Evolutionary conservation across 495 filamentous ascomycete genomes (phyloP).

Genomic region (Penicillium nucicola): DNA sequence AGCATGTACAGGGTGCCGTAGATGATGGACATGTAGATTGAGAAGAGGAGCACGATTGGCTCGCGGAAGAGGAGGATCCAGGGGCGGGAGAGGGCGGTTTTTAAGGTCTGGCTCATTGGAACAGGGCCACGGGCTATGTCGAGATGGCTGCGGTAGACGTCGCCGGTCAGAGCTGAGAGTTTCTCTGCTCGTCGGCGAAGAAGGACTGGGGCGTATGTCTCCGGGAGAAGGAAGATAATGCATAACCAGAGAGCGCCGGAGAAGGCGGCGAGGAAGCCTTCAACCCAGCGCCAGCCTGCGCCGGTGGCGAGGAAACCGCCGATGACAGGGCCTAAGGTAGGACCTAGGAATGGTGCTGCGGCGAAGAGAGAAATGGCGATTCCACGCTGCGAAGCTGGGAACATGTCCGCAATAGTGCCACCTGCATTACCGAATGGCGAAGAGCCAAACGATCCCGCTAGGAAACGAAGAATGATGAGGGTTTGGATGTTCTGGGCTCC

Average conservation of each 20-base stretch:
- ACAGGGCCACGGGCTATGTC: slow-evolving; percentile 32
- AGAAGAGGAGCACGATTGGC: slow-evolving; percentile 57
- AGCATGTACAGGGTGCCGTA: slow-evolving; percentile 76
- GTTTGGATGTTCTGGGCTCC: slow-evolving; percentile 57
- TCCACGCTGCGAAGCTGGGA: slow-evolving; percentile 55
- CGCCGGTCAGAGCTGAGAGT: slow-evolving; percentile 47
- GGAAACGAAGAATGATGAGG: slow-evolving; percentile 66
- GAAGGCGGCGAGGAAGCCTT: slow-evolving; percentile 47
- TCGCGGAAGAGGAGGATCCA: slow-evolving; percentile 41
- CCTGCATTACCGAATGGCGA: slow-evolving; percentile 68
- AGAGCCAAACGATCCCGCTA: slow-evolving; percentile 70
- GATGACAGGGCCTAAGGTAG: slow-evolving; percentile 40
- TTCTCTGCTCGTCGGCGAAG: slow-evolving; percentile 46
- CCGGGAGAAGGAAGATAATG: slow-evolving; percentile 45
- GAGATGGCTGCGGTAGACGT: slow-evolving; percentile 45
- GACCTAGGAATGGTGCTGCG: slow-evolving; percentile 57
- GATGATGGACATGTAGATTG: slow-evolving; percentile 65
- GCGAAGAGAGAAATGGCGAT: slow-evolving; percentile 58
- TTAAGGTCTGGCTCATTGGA: slow-evolving; percentile 26
- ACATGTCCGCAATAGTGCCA: slow-evolving; percentile 69
- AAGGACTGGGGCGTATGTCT: slow-evolving; percentile 55
- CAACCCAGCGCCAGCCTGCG: slow-evolving; percentile 63
- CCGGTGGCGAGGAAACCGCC: slow-evolving; percentile 54
- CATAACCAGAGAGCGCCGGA: slow-evolving; percentile 48
- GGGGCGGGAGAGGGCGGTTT: slow-evolving; percentile 36